phyloP scores from a whole-genome alignment of 306 rosid genomes.

The Dalbergia oliveri region DNA sequence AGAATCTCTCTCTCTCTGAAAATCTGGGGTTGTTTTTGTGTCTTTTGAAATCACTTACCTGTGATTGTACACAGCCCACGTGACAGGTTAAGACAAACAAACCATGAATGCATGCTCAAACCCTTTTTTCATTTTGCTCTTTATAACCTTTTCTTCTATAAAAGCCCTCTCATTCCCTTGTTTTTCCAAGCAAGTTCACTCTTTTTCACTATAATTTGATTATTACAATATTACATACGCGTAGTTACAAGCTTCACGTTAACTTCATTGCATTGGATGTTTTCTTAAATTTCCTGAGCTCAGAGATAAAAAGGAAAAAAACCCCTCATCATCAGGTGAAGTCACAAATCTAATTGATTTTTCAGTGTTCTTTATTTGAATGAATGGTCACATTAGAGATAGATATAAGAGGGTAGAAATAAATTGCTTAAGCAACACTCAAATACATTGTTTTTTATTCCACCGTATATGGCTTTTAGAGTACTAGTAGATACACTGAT shows the following conservation, averaged over 20 bases:
- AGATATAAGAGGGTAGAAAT: background rate
- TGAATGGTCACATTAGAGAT: conserved; percentile 25
- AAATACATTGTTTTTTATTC: background rate
- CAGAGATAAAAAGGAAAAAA: background rate
- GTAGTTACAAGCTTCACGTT: background rate
- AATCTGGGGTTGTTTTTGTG: background rate
- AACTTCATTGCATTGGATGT: conserved; percentile 30
- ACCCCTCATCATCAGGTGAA: conserved; percentile 50
- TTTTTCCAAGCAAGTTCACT: conserved; percentile 37
- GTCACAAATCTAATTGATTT: conserved; percentile 10
- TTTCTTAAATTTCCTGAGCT: conserved; percentile 15
- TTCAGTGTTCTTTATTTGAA: background rate
- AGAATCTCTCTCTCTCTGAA: conserved; percentile 18
- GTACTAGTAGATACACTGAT: background rate
- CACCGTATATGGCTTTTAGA: background rate
- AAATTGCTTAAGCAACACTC: background rate
- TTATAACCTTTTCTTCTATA: conserved; percentile 32
- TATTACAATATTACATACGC: background rate
- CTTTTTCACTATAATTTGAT: conserved; percentile 1
- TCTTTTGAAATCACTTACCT: conserved; percentile 36
- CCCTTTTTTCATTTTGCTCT: background rate
- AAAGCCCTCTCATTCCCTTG: conserved; percentile 28
- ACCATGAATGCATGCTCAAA: conserved; percentile 35
- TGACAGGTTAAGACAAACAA: conserved; percentile 62
- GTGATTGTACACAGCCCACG: conserved; percentile 55